phyloP scores from a whole-genome alignment of 1,139 yeast species.

The Candida tunisiensis region DNA sequence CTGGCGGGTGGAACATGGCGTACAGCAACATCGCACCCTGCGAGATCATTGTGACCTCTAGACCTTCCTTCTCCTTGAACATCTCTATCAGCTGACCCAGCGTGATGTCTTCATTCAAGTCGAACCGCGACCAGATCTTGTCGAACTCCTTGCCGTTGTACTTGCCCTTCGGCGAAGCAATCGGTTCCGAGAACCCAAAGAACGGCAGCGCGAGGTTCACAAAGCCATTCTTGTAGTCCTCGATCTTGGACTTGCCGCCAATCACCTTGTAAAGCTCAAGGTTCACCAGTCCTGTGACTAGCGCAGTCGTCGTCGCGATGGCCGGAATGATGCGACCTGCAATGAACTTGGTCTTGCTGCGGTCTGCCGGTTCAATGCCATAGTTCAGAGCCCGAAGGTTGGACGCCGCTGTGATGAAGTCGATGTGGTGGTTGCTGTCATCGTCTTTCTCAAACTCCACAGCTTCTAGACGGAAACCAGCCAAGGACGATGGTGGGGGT shows the following conservation, averaged over 20 bases:
- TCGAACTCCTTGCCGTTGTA: slow-evolving; percentile 75
- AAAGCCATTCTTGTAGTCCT: slow-evolving; percentile 87
- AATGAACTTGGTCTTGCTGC: slow-evolving; percentile 59
- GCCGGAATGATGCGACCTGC: slow-evolving; percentile 93
- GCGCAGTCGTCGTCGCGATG: slow-evolving; percentile 94
- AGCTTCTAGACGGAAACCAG: slow-evolving; percentile 72
- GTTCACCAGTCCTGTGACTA: slow-evolving; percentile 89
- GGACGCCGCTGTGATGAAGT: slow-evolving; percentile 92
- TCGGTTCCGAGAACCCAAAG: slow-evolving; percentile 93
- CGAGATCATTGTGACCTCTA: slow-evolving; percentile 81
- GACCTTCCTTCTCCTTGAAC: slow-evolving; percentile 67
- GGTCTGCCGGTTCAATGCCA: slow-evolving; percentile 42
- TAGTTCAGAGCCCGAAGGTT: slow-evolving; percentile 91
- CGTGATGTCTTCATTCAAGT: slow-evolving; percentile 61
- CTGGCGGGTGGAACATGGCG: slow-evolving; percentile 89
- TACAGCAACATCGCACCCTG: slow-evolving; percentile 79
- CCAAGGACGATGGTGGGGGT: slow-evolving; percentile 80
- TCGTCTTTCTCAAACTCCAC: slow-evolving; percentile 97
- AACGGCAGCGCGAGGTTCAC: slow-evolving; percentile 90
- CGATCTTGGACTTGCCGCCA: slow-evolving; percentile 49
- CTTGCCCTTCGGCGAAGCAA: slow-evolving; percentile 65
- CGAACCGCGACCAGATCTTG: slow-evolving; percentile 91
- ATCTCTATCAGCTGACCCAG: slow-evolving; percentile 59
- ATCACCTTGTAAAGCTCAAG: slow-evolving; percentile 84
- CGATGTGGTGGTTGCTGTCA: slow-evolving; percentile 90